Evolutionary conservation across 208 protist species (phyloP).

Genomic region (Sergeia podlipaevii): DNA sequence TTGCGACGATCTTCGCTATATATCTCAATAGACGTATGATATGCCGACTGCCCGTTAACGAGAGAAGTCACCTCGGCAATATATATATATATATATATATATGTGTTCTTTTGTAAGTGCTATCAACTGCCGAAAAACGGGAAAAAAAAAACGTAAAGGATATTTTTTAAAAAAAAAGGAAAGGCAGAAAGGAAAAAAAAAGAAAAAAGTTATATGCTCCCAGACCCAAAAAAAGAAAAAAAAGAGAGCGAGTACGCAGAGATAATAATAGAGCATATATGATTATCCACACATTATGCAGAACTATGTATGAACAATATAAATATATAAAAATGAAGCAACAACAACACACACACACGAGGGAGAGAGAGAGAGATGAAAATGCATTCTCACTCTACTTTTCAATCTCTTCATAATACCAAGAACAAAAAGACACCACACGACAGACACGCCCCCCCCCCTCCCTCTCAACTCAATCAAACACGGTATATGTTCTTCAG

Average conservation of each 20-base stretch:
- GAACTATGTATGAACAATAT: neutral
- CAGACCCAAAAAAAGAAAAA: neutral
- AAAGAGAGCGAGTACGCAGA: neutral
- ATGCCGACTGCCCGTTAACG: no score
- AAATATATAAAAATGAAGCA: neutral
- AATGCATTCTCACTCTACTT: no score
- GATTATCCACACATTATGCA: constrained; percentile 4
- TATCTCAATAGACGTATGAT: no score
- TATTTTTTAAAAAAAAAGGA: neutral
- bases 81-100: constrained; percentile 6
- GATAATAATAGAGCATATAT: constrained; percentile 5
- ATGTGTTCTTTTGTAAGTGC: no score
- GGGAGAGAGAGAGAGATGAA: neutral
- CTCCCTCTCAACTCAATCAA: no score
- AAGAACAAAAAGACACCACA: neutral
- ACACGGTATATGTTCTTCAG: constrained; percentile 59
- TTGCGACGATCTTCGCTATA: no score
- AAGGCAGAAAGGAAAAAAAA: constrained; percentile 2
- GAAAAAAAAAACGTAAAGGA: no score
- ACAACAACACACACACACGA: no score
- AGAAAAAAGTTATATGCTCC: neutral
- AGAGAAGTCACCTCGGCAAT: no score
- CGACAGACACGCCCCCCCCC: no score
- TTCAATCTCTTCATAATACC: no score
- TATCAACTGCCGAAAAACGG: no score